Evolutionary conservation across 768 basidiomycete genomes (phyloP), one percentile per base, ranked within the genome.

Genomic region (Mycena galericulata): DNA sequence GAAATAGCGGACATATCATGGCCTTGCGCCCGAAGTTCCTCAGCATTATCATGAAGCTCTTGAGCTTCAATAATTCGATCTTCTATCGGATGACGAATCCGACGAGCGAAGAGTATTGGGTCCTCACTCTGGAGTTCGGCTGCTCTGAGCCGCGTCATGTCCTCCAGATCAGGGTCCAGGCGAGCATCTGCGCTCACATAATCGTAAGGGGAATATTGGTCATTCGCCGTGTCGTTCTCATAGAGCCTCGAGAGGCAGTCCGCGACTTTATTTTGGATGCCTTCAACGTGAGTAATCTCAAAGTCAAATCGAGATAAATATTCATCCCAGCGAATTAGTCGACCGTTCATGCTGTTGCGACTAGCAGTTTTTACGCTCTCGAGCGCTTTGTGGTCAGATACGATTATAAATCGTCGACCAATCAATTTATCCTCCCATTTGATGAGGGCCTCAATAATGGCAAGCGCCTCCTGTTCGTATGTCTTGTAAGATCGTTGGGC

Each of bases 351-450:
- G 7, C 43, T 30, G 12, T 4, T 22, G 3, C 56, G 38, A 10
- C 14, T 24, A 2, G 56, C 40, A 4, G 56, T 58, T 29, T 58
- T 58, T 3, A 43, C 26, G 4, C 43, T 47, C 9, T 43, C 57
- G 1, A 59, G 43, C 1, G 57, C 57, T 22, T 59, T 22, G 24
- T 59, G 57, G 17, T 59, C 57, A 15, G 43, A 59, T 1, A 45
- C 41, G 10, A 46, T 47, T 18, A 67, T 26, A 18, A 41, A 59
- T 6, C 49, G 26, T 11, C 47, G 59, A 4, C 76, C 72, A 0
- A 78, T 47, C 0, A 76, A 62, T 43, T 77, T 75, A 32, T 78
- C 73, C 60, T 77, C 74, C 75, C 74, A 78, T 46, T 77, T 78
- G 9, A 75, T 24, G 2, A 78, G 43, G 0, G 60, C 63, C 38